Evolutionary conservation across 1,284 basidiomycete genomes (phyloP).

Genomic region (Phylloboletellus chloephorus): DNA sequence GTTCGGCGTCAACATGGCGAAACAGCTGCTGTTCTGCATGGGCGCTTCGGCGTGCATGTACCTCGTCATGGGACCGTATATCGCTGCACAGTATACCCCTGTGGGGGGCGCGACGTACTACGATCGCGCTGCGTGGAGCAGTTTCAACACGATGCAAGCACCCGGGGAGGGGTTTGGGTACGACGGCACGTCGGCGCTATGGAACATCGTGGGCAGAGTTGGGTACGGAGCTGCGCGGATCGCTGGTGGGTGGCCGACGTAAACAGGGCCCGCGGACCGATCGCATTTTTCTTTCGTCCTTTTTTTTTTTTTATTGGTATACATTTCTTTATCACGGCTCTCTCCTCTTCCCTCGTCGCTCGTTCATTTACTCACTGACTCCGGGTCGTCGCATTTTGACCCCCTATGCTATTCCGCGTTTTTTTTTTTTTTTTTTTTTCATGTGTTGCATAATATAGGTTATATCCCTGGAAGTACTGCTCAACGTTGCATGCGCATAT

Average conservation of each 20-base stretch:
- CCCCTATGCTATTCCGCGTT: conserved; percentile 9
- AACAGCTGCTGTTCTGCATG: conserved; percentile 48
- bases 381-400: background rate
- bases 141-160: conserved; percentile 66
- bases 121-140: conserved; percentile 72
- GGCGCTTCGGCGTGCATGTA: conserved; percentile 54
- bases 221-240: conserved; percentile 67
- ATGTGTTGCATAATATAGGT: conserved; percentile 12
- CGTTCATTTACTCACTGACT: conserved; percentile 6
- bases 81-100: conserved; percentile 48
- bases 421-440: background rate
- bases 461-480: conserved; percentile 3
- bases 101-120: conserved; percentile 67
- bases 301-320: conserved; percentile 11
- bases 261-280: conserved; percentile 1
- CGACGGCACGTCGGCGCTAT: conserved; percentile 47
- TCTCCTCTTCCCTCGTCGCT: conserved; percentile 1
- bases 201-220: conserved; percentile 57
- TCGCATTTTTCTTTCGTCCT: background rate
- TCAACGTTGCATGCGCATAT: conserved; percentile 5
- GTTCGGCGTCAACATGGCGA: conserved; percentile 29
- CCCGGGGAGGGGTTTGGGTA: conserved; percentile 60
- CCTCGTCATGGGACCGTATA: conserved; percentile 50
- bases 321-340: conserved; percentile 14
- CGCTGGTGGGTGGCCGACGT: conserved; percentile 63